Percentiles rank a stretch among this genome's conserved stretches.
Conservation (phyloP, 2,329 filamentous ascomycete species). For the Neofusicoccum sp. region DNA sequence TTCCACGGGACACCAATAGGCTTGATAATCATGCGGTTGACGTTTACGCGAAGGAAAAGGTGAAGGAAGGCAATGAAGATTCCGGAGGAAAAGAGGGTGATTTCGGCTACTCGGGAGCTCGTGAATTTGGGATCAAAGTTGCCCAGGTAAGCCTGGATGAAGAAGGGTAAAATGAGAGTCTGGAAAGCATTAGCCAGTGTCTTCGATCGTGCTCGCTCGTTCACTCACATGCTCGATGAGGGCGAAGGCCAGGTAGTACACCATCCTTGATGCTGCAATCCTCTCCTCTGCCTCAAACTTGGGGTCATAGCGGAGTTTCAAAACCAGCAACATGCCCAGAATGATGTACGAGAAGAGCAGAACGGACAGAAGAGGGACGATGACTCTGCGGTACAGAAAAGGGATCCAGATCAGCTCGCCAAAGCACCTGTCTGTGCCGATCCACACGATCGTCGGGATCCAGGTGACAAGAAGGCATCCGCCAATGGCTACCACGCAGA, state of each 20-base stretch:
- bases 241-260: conserved; percentile 62
- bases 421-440: conserved; percentile 61
- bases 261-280: conserved; percentile 65
- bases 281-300: conserved; percentile 60
- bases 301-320: conserved; percentile 55
- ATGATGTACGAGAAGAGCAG: conserved; percentile 53
- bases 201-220: conserved; percentile 26
- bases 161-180: conserved; percentile 64
- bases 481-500: conserved; percentile 55
- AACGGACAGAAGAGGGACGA: conserved; percentile 54
- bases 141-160: conserved; percentile 51
- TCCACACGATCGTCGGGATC: conserved; percentile 56
- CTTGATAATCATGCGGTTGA: conserved; percentile 56
- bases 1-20: conserved; percentile 45
- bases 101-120: conserved; percentile 62
- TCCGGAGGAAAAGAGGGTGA: conserved; percentile 65
- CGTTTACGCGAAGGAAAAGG: conserved; percentile 65
- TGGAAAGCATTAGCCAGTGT: conserved; percentile 35
- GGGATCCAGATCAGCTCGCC: conserved; percentile 68
- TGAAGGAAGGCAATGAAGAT: conserved; percentile 65
- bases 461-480: conserved; percentile 57
- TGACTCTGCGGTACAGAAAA: conserved; percentile 55
- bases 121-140: conserved; percentile 46
- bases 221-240: conserved; percentile 57
- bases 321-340: conserved; percentile 55